Evolutionary conservation across 441 rosid genomes (phyloP), one percentile per base, ranked within the genome.

Genomic region (Hura crepitans): DNA sequence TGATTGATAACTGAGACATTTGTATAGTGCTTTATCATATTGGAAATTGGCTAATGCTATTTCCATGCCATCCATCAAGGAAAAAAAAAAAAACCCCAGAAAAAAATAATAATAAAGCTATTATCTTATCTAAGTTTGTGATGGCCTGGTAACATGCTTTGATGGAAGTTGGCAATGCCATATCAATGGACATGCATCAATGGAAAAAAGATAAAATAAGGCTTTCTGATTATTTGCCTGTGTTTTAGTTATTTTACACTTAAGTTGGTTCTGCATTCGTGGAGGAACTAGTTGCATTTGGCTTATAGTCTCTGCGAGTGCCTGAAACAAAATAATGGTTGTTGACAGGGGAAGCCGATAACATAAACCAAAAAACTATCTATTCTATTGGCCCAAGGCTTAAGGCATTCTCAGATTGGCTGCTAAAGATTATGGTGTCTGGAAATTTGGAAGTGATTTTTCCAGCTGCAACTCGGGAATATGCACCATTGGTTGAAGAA

Each of bases 391-490:
- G 90, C 62, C 92, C 88, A 30, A 82, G 84, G 84, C 91, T 95
- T 25, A 87, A 89, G 81, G 77, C 78, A 28, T 92, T 89, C 79
- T 87, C 92, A 9, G 97, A 95, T 76, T 84, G 92, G 99, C 90
- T 95, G 73, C 77, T 95, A 69, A 90, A 92, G 84, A 82, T 77
- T 50, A 92, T 92, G 93, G 96, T 84, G 54, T 81, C 93, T 14
- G 99, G 96, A 61, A 90, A 87, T 61, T 79, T 95, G 39, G 97
- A 85, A 45, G 89, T 82, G 60, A 83, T 92, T 50, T 89, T 94
- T 78, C 92, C 92, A 43, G 89, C 93, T 37, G 96, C 95, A 66
- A 80, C 87, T 78, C 86, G 89, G 58, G 97, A 89, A 81, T 90
- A 86, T 69, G 88, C 96, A 4, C 95, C 91, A 55, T 71, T 87